Evolutionary conservation across 1,284 basidiomycete species (phyloP).

Genomic region (Fomitiporia mediterranea): DNA sequence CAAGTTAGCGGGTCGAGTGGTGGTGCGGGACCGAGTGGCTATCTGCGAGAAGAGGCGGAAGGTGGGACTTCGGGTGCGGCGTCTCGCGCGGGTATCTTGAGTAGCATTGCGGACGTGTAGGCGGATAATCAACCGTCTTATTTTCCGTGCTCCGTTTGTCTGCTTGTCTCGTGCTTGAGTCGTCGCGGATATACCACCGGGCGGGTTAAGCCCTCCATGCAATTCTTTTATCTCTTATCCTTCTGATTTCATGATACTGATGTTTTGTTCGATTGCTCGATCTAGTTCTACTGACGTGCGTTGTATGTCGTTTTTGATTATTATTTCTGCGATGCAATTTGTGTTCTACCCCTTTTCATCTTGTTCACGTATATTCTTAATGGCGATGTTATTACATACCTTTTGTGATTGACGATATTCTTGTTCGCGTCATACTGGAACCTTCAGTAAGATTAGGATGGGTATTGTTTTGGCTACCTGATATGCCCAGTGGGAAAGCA

Average conservation of each 20-base stretch:
- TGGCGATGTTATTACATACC: no score
- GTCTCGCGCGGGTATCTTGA: conserved; percentile 51
- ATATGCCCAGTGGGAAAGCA: no score
- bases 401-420: no score
- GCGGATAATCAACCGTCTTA: background rate
- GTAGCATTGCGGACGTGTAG: conserved; percentile 38
- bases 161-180: background rate
- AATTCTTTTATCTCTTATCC: background rate
- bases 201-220: conserved; percentile 1
- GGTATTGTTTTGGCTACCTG: no score
- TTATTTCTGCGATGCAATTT: background rate
- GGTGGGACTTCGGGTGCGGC: conserved; percentile 39
- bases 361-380: no score
- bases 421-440: no score
- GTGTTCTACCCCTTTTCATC: background rate
- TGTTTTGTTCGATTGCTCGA: background rate
- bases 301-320: background rate
- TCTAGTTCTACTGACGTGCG: background rate
- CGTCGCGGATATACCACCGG: background rate
- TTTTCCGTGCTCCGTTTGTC: no score
- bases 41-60: conserved; percentile 33
- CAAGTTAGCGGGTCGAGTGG: conserved; percentile 40
- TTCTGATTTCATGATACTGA: background rate
- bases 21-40: conserved; percentile 29
- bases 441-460: no score